Conservation (phyloP, 2,329 filamentous ascomycete species). For the Cercospora zeae-maydis region DNA sequence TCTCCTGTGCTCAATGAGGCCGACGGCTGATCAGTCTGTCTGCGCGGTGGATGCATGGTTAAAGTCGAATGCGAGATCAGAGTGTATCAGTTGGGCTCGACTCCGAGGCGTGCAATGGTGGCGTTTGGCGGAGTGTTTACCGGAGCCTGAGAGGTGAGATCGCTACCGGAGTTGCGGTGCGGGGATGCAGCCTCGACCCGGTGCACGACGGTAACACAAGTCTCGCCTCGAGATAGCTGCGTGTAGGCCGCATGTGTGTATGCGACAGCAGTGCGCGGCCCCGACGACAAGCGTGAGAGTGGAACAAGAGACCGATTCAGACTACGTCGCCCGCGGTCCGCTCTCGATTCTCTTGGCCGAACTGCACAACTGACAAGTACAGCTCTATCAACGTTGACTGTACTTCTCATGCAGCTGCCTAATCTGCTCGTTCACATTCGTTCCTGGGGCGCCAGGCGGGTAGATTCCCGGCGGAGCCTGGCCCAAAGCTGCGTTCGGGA, state of each 20-base stretch:
- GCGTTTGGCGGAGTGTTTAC: no score
- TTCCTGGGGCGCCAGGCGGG: conserved; percentile 46
- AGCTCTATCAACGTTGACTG: conserved; percentile 18
- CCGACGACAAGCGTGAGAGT: background rate
- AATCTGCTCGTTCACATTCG: conserved; percentile 45
- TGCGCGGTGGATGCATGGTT: no score
- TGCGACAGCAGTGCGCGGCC: background rate
- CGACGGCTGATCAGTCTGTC: no score
- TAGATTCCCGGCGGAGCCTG: conserved; percentile 41
- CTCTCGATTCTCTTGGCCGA: background rate
- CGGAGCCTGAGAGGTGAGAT: no score
- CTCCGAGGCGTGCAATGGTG: no score
- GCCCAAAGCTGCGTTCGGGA: conserved; percentile 45
- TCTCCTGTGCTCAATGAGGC: no score
- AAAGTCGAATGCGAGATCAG: no score
- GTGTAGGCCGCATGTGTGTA: background rate
- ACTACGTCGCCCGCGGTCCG: background rate
- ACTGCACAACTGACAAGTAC: background rate
- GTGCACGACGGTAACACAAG: background rate
- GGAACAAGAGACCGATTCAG: background rate
- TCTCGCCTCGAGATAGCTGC: background rate
- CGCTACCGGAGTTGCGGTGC: no score
- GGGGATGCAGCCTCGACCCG: background rate
- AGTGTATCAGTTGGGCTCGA: no score
- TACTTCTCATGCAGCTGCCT: conserved; percentile 34